Evolutionary conservation across 257 asterid genomes (phyloP), one percentile per base, ranked within the genome.

Genomic region (Lavandula angustifolia): DNA sequence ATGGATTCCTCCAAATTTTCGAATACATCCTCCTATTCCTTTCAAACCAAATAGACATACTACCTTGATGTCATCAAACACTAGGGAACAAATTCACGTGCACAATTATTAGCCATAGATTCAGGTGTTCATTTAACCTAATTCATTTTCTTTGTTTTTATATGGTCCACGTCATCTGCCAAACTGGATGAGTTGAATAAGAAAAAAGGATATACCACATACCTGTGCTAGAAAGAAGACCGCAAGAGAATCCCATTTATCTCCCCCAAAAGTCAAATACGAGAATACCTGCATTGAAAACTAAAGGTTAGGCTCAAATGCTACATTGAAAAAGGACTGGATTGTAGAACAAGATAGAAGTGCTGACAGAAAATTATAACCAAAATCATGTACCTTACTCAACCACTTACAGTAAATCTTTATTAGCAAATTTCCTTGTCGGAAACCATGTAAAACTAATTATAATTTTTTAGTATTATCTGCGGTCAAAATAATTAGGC

Each of bases 191-290:
- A 62, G 76, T 57, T 56, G 4, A 47, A 35, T 6, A 46, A 14
- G 0, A 37, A 22, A 1, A 9, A 60, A 29, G 33, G n/a, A 33
- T 48, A 71, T 11, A 59, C 35, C 48, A 41, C 5, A 60, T 70
- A 94, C 99, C 97, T 90, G 84, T 49, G 89, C 79, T 33, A 87
- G 64, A 65, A 85, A 79, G 72, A 81, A 76, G 79, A 78, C 73
- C 3, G 86, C 89, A 63, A 87, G 88, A 75, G 50, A 73, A 64
- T 84, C 94, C 96, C 89, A 87, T 60, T 82, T 54, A 71, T 75
- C 90, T 70, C 77, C 92, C 76, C 69, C 62, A 71, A 60, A 80
- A 68, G 80, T 60, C 63, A 80, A 80, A 71, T 75, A 80, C 4
- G 85, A 79, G 71, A 84, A 80, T 42, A 84, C 90, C 99, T 94